A percentile compares a stretch with the other conserved stretches of the same genome.
phyloP scores from a whole-genome alignment of 140 eudicot genomes.

The Anethum foeniculum region DNA sequence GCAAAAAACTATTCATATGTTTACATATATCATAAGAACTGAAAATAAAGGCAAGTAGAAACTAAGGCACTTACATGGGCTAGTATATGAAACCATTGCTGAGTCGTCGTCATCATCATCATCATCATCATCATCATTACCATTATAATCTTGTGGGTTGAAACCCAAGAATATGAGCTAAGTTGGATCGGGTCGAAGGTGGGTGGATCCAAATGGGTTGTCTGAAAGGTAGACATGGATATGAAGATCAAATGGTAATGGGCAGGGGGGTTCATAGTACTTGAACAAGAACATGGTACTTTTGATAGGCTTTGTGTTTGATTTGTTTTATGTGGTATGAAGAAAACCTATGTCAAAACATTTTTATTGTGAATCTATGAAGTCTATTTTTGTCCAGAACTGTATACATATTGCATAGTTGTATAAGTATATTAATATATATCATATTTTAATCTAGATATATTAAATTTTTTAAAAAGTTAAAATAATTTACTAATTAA shows the following conservation, averaged over 20 bases:
- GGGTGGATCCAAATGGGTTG: not conserved
- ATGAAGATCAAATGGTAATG: not conserved
- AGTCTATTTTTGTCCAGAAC: too few relatives aligned
- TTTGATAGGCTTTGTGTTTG: not conserved
- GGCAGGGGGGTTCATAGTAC: not conserved
- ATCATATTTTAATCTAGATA: too few relatives aligned
- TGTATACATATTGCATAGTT: too few relatives aligned
- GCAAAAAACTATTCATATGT: not conserved
- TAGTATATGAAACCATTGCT: not conserved
- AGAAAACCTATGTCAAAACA: too few relatives aligned
- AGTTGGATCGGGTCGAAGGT: not conserved
- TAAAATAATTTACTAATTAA: too few relatives aligned
- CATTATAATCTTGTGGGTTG: not conserved
- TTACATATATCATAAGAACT: not conserved
- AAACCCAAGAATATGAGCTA: not conserved
- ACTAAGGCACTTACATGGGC: not conserved
- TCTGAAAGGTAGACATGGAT: not conserved
- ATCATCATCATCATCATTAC: not conserved
- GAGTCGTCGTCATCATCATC: not conserved
- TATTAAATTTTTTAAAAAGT: too few relatives aligned
- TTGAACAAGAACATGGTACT: not conserved
- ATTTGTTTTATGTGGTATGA: not conserved
- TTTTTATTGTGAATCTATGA: too few relatives aligned
- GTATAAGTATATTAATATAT: too few relatives aligned
- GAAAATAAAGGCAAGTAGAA: not conserved